Evolutionary conservation across 2,329 filamentous ascomycete species (phyloP), one percentile per base, ranked within the genome.

Genomic region (Penicillium sp.): DNA sequence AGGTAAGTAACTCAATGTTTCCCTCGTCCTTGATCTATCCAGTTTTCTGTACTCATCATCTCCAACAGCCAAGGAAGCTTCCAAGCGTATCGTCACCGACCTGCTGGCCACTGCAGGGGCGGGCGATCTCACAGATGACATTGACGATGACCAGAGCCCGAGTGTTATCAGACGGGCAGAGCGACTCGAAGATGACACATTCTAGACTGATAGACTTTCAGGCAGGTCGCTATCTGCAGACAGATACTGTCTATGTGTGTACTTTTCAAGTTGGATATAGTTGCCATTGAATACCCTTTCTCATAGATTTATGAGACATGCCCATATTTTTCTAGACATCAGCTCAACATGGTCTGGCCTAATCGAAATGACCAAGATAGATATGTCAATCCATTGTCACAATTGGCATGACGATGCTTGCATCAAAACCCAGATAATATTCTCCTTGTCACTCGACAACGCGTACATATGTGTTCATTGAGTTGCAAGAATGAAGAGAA

Each of bases 51-150:
- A 33, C 42, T 56, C 26, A 56, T 35, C 19, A 22, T 37, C 19
- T 30, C 19, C 4, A 16, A 62, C 64, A 82, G 81, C 81, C 25
- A 80, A 79, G 59, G 81, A 83, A 74, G 81, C 81, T 10, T 81
- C 79, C 1, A 81, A 79, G 58, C 78, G 79, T 3, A 83, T 83
- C 19, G 80, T 83, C 14, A 77, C 79, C 13, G 79, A 82, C 65
- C 71, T 83, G 5, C 68, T 83, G 2, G 73, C 76, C 38, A 82
- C 79, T 6, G 81, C 81, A 22, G 79, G 80, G 2, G 76, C 77
- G 14, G 77, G 75, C 37, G 75, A 77, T 38, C 73, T 77, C 26
- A 74, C 72, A 1, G 75, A 75, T 53, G 73, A 76, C 55, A 65
- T 78, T 2, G 68, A 72, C 5, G 75, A 76, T 26, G 77, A 75